Conservation (phyloP, 768 basidiomycete genomes). For the Rhizopogon salebrosus region DNA sequence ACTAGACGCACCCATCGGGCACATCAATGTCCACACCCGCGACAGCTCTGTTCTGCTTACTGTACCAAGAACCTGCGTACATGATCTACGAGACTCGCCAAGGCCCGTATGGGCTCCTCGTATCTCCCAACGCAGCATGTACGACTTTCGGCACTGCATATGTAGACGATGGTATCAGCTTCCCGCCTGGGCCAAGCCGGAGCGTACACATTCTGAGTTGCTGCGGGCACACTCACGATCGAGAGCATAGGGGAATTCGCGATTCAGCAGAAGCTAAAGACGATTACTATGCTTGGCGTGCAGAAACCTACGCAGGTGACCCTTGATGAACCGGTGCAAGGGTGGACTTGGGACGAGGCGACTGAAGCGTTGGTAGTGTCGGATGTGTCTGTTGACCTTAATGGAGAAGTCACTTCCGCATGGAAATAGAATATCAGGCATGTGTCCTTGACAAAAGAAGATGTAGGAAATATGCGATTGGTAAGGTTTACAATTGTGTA, state of each 20-base stretch:
- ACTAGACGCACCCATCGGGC: conserved; percentile 62
- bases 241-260: conserved; percentile 26
- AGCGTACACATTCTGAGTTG: conserved; percentile 41
- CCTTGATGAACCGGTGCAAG: conserved; percentile 30
- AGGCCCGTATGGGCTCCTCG: conserved; percentile 58
- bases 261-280: conserved; percentile 41
- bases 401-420: conserved; percentile 26
- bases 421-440: conserved; percentile 26
- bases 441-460: no score
- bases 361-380: conserved; percentile 38
- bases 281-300: conserved; percentile 57
- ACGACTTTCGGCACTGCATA: conserved; percentile 56
- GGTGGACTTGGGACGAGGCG: conserved; percentile 35
- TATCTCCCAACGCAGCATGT: conserved; percentile 45
- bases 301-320: conserved; percentile 34
- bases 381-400: conserved; percentile 38
- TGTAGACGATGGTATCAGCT: conserved; percentile 65
- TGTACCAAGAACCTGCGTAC: conserved; percentile 59
- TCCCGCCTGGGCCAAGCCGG: conserved; percentile 48
- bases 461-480: no score
- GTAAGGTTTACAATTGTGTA: no score
- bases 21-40: conserved; percentile 73
- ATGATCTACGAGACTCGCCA: conserved; percentile 63
- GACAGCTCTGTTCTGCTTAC: conserved; percentile 59
- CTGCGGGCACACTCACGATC: conserved; percentile 32